These are phyloP conservation scores for Thraustochytrium sp. DNA, from an alignment of 352 stramenopile species.

Conservation along the genomic window DNA sequence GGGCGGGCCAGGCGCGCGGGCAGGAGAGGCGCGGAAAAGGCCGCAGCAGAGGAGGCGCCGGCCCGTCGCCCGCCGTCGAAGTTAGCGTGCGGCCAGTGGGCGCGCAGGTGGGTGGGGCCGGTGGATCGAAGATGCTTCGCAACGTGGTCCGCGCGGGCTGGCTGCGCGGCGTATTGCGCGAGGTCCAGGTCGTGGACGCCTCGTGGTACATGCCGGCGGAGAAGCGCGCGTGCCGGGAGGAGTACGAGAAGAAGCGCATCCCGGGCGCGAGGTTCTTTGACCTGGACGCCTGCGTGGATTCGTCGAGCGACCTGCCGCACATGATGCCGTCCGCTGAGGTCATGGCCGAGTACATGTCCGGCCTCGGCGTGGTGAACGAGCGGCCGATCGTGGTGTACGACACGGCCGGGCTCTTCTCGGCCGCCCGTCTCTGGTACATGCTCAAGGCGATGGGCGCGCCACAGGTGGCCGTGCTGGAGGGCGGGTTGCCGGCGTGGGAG, in stretches of 20 bases:
- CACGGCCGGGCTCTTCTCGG: conserved; percentile 41
- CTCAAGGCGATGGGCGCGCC: conserved; percentile 80
- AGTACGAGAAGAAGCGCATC: conserved; percentile 59
- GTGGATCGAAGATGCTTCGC: neutral
- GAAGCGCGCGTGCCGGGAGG: conserved; percentile 48
- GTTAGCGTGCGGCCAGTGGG: too few species aligned
- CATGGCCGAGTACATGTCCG: conserved; percentile 63
- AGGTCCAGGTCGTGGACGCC: conserved; percentile 39
- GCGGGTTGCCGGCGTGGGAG: conserved; percentile 55
- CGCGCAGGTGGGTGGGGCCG: too few species aligned
- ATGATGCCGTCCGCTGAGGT: conserved; percentile 66
- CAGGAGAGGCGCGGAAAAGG: too few species aligned
- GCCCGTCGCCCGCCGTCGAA: too few species aligned
- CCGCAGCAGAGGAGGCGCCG: too few species aligned
- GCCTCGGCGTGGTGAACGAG: conserved; percentile 64
- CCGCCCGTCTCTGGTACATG: conserved; percentile 71
- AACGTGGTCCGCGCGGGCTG: conserved; percentile 21
- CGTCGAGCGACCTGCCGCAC: conserved; percentile 65
- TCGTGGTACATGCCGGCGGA: conserved; percentile 46
- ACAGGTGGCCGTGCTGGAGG: conserved; percentile 76
- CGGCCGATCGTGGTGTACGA: conserved; percentile 71
- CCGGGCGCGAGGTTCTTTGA: conserved; percentile 81
- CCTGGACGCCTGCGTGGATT: conserved; percentile 74
- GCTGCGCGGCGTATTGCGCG: neutral
- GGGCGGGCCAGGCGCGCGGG: too few species aligned